Evolutionary conservation across 2,329 filamentous ascomycete genomes (phyloP).

Genomic region (Beauveria asiatica): DNA sequence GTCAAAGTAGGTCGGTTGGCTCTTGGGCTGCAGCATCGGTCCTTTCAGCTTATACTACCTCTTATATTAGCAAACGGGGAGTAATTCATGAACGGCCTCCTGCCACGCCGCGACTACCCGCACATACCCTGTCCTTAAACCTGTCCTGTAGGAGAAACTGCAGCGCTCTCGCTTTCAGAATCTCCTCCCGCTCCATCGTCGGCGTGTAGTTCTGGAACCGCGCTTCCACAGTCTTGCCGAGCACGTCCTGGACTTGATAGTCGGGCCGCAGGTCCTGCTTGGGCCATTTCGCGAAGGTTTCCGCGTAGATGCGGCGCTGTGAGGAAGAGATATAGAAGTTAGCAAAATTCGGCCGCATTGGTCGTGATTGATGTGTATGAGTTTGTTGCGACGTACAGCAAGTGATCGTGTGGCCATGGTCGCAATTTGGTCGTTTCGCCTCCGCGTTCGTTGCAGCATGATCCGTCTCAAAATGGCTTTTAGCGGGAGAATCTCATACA

Average conservation of each 20-base stretch:
- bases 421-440: neutral
- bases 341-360: neutral
- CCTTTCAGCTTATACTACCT: slow-evolving; percentile 34
- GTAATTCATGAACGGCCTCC: too few relatives aligned
- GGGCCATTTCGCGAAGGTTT: slow-evolving; percentile 48
- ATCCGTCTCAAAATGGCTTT: neutral
- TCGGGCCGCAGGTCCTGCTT: slow-evolving; percentile 55
- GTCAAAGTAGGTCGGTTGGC: slow-evolving; percentile 55
- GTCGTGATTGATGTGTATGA: neutral
- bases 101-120: neutral
- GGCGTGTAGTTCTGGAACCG: slow-evolving; percentile 26
- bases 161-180: slow-evolving; percentile 51
- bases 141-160: slow-evolving; percentile 51
- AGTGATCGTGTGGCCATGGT: slow-evolving; percentile 9
- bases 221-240: slow-evolving; percentile 31
- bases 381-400: neutral
- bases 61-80: slow-evolving; percentile 5
- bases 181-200: slow-evolving; percentile 37
- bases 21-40: slow-evolving; percentile 46
- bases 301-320: slow-evolving; percentile 29
- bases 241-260: slow-evolving; percentile 50
- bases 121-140: slow-evolving; percentile 45
- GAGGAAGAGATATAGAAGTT: neutral
- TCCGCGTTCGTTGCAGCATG: neutral
- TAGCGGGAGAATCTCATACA: neutral